Conservation (phyloP, 805 yeast species). For the Naumovozyma castellii region DNA sequence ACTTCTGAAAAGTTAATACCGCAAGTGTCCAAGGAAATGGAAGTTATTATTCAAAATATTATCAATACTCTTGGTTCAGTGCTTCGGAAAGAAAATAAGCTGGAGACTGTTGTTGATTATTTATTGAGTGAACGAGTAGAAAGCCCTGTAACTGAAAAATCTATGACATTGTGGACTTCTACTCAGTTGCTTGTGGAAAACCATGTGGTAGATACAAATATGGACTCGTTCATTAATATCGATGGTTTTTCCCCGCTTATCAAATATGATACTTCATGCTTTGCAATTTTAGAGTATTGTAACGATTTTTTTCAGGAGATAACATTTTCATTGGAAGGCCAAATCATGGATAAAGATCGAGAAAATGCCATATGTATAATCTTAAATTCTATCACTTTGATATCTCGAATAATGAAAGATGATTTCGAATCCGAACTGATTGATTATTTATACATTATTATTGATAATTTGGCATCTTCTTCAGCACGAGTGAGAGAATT, state of each 20-base stretch:
- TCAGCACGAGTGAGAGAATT: conserved; percentile 37
- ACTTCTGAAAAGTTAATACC: conserved; percentile 8
- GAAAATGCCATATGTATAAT: conserved; percentile 17
- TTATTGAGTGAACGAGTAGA: conserved; percentile 14
- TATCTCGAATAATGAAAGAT: conserved; percentile 5
- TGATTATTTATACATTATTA: conserved; percentile 61
- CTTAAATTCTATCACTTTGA: conserved; percentile 12
- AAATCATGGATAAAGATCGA: conserved; percentile 10
- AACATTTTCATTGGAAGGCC: conserved; percentile 12
- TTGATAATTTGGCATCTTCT: conserved; percentile 60
- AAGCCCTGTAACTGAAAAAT: conserved; percentile 8
- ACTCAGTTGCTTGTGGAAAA: conserved; percentile 22
- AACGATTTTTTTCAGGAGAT: conserved; percentile 35
- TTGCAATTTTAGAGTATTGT: conserved; percentile 32
- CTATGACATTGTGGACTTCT: conserved; percentile 32
- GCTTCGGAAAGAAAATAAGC: not conserved
- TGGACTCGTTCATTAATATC: no score
- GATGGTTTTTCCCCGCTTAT: conserved; percentile 1
- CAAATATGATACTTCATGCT: conserved; percentile 17
- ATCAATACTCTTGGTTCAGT: conserved; percentile 16
- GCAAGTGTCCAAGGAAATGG: conserved; percentile 17
- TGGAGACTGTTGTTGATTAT: conserved; percentile 12
- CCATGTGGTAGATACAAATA: not conserved
- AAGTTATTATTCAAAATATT: conserved; percentile 10
- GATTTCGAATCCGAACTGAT: conserved; percentile 48